A percentile compares a stretch with the other conserved stretches of the same genome.
Conservation (phyloP, 768 basidiomycete species). For the Auricularia auricula-judae region DNA sequence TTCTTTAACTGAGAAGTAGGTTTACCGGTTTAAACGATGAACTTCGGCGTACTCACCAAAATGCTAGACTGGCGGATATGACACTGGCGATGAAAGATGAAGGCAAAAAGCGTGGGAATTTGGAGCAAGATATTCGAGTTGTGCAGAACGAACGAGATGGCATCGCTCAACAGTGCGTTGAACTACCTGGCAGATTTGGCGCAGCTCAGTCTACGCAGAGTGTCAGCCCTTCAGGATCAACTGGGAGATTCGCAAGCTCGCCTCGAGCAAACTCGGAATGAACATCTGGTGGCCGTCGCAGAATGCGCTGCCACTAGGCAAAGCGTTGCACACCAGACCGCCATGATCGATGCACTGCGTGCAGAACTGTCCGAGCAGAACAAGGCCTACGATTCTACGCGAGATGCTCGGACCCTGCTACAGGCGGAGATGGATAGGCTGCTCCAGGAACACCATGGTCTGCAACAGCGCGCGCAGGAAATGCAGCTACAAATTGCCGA, state of each 20-base stretch:
- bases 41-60: too few species aligned
- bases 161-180: neutral
- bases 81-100: neutral
- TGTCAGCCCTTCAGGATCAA: neutral
- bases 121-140: neutral
- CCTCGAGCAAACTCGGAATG: neutral
- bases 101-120: neutral
- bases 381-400: neutral
- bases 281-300: neutral
- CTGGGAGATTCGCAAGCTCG: neutral
- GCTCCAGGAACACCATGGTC: neutral
- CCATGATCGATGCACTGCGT: neutral
- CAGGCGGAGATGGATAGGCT: neutral
- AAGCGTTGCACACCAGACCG: neutral
- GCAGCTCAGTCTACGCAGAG: neutral
- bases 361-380: neutral
- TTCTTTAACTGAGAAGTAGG: too few species aligned
- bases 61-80: neutral
- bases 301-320: neutral
- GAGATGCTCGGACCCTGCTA: neutral
- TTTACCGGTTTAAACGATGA: too few species aligned
- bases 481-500: neutral
- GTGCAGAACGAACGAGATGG: neutral
- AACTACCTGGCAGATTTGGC: neutral
- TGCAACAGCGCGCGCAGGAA: neutral